phyloP scores from a whole-genome alignment of 345 rosid genomes.

The Eutrema yunnanense region DNA sequence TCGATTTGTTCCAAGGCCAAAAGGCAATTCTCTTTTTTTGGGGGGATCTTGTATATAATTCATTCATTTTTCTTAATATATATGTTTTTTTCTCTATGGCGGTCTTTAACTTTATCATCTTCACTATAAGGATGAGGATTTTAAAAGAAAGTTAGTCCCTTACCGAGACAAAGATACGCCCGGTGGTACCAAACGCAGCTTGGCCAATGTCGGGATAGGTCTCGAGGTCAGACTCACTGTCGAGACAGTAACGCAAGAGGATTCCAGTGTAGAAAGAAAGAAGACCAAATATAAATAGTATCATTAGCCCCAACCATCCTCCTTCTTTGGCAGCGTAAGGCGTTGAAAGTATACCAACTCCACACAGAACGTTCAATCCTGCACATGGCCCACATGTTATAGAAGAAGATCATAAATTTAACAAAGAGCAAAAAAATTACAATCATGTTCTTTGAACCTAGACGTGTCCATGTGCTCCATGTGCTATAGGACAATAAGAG shows the following conservation, averaged over 20 bases:
- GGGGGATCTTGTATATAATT: not conserved
- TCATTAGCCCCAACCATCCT: slow-evolving; percentile 79
- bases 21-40: slow-evolving; percentile 9
- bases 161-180: slow-evolving; percentile 81
- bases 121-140: not conserved
- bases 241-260: slow-evolving; percentile 76
- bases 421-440: not conserved
- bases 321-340: slow-evolving; percentile 93
- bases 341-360: slow-evolving; percentile 92
- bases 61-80: not conserved
- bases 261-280: slow-evolving; percentile 90
- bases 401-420: not conserved
- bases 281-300: slow-evolving; percentile 55
- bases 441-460: slow-evolving; percentile 22
- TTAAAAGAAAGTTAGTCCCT: not conserved
- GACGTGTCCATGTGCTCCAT: slow-evolving; percentile 24
- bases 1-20: slow-evolving; percentile 2
- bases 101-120: slow-evolving; percentile 1
- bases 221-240: slow-evolving; percentile 84
- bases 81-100: not conserved
- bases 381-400: slow-evolving; percentile 31
- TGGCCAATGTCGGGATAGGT: slow-evolving; percentile 98
- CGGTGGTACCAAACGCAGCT: slow-evolving; percentile 84
- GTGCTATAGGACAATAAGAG: slow-evolving; percentile 9
- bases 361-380: slow-evolving; percentile 95